These are phyloP conservation scores for Ogataea pini DNA, from an alignment of 805 yeast species.

Conservation along the genomic window DNA sequence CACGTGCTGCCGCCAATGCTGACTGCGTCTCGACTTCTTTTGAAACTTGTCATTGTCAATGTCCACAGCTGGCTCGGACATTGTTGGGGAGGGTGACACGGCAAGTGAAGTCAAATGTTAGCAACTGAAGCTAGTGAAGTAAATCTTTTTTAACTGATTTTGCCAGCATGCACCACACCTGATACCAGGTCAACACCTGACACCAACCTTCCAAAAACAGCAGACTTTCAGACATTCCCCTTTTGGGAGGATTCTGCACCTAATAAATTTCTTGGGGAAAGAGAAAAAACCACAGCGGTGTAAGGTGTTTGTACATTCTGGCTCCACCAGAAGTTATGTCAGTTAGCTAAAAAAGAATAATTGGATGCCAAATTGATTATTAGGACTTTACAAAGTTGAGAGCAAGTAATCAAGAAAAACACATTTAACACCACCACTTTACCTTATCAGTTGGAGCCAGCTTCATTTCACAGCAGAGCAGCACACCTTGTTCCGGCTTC, in stretches of 20 bases:
- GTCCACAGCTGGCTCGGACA: constrained; percentile 14
- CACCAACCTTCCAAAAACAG: not conserved
- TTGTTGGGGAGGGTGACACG: not conserved
- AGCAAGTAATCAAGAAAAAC: too few relatives aligned
- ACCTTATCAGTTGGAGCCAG: too few relatives aligned
- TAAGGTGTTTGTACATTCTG: not conserved
- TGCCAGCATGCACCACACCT: constrained; percentile 7
- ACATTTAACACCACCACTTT: too few relatives aligned
- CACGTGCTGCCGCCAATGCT: constrained; percentile 8
- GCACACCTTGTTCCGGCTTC: too few relatives aligned
- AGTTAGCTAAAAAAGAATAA: not conserved
- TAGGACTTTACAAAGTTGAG: too few relatives aligned
- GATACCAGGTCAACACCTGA: not conserved
- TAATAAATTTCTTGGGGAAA: not conserved
- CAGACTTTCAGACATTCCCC: not conserved
- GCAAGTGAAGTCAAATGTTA: not conserved
- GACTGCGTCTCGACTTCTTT: constrained; percentile 17
- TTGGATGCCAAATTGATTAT: not conserved
- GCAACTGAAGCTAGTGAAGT: too few relatives aligned
- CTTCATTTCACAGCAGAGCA: too few relatives aligned
- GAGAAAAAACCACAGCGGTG: not conserved
- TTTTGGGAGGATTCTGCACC: not conserved
- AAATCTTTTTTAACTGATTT: not conserved
- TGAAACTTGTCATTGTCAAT: constrained; percentile 24
- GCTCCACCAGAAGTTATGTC: not conserved